phyloP scores from a whole-genome alignment of 345 rosid genomes.

The Euphorbia tirucalli region DNA sequence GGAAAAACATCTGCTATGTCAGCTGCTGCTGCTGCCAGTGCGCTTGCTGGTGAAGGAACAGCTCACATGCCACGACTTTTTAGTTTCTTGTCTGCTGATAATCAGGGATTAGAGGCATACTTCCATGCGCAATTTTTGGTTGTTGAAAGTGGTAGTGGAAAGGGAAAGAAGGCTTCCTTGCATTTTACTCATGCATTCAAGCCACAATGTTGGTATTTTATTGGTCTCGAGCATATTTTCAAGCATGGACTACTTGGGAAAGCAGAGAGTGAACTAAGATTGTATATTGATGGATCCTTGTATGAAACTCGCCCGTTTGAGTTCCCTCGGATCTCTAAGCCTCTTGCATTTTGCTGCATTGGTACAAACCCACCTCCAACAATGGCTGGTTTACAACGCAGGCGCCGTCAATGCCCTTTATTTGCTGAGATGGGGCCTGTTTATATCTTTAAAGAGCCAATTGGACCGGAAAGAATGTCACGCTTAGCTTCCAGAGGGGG shows the following conservation, averaged over 20 bases:
- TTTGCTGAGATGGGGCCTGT: constrained; percentile 99
- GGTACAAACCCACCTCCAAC: constrained; percentile 99
- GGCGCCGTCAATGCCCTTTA: constrained; percentile 96
- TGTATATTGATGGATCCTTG: constrained; percentile 90
- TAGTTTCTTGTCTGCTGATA: constrained; percentile 95
- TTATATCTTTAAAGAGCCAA: constrained; percentile 94
- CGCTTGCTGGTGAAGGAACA: constrained; percentile 98
- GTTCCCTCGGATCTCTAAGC: constrained; percentile 89
- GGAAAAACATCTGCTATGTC: constrained; percentile 99
- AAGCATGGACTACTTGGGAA: constrained; percentile 89
- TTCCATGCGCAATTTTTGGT: constrained; percentile 98
- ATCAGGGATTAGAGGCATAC: constrained; percentile 95
- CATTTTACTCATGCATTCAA: constrained; percentile 99
- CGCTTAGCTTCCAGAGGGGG: constrained; percentile 94
- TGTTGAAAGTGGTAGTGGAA: constrained; percentile 93
- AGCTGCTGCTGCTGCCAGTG: constrained; percentile 99
- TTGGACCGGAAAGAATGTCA: constrained; percentile 92
- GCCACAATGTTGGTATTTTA: constrained; percentile 98
- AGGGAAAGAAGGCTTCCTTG: constrained; percentile 88
- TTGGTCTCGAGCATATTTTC: constrained; percentile 87
- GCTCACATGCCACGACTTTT: constrained; percentile 98
- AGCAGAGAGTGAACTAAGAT: constrained; percentile 88
- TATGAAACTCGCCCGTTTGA: constrained; percentile 94
- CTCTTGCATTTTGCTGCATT: constrained; percentile 95
- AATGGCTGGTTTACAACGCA: constrained; percentile 97